Evolutionary conservation across 441 rosid genomes (phyloP), one percentile per base, ranked within the genome.

Genomic region (Cnidoscolus chayamansa): DNA sequence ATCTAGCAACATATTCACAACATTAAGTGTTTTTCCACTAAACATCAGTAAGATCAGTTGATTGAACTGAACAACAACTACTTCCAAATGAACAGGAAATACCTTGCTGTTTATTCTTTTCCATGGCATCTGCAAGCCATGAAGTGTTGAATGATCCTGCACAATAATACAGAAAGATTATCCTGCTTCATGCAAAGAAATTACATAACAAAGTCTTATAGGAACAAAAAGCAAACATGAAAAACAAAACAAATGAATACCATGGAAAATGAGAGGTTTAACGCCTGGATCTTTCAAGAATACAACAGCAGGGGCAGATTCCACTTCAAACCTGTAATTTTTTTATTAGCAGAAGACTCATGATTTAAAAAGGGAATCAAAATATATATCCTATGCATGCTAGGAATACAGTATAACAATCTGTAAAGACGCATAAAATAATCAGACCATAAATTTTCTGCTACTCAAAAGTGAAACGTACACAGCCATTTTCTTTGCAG

Each of bases 261-360:
- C 99, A 82, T 91, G 90, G 75, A 90, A 82, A 16, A 95, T 96
- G 72, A 90, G 76, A 78, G 98, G 98, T 78, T 91, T 95, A 71
- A 82, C 79, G 40, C 99, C 97, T 17, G 97, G 92, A 81, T 91
- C 99, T 81, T 95, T 95, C 85, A 93, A 65, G 78, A 93, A 84
- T 54, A 89, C 92, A 48, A 91, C 81, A 76, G 99, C 97, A 77
- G 99, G 99, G 61, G 96, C 95, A 78, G 96, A 87, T 83, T 95
- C 99, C 78, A 95, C 95, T 83, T 89, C 97, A 73, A 93, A 86
- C 90, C 99, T 95, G 84, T 75, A 75, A 72, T 74, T 76, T 59
- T 50, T 76, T n/a, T 51, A 4, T 7, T 9, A 54, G 7, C 1
- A 51, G 45, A 50, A 25, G 20, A 72, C 43, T 54, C 0, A 7